Base-by-base conservation (phyloP, 352 stramenopile species). In the Pythium aristosporum region DNA sequence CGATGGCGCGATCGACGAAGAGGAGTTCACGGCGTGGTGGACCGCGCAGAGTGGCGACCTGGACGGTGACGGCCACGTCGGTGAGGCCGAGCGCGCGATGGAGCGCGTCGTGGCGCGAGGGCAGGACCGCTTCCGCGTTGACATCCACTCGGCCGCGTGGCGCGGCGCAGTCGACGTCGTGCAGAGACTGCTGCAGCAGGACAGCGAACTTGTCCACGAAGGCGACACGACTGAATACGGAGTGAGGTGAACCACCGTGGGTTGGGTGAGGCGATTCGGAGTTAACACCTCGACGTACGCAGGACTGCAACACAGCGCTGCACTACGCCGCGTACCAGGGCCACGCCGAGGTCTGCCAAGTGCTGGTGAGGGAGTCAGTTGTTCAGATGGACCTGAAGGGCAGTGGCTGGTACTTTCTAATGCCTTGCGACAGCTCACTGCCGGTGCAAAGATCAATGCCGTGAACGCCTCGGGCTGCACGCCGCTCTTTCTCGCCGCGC, bases 291-390 rank as follows among this genome's bases (percentile, higher is more conserved):
- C 25, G 2, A 25, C n/a, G 13, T 11, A 21, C 20, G 5, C 36
- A 91, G 82, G 74, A 80, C 25, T 41, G 64, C 28, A 92, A 92
- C 58, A 79, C 76, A 1, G 63, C 85, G 30, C 69, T 93, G n/a
- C 85, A 93, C 52, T 93, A 92, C 44, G 79, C 85, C 5, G 82
- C 82, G 18, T 92, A 93, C 60, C 77, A 88, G 65, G 82, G 82
- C 6, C 73, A 89, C 44, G 37, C 34, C 0, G 41, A 62, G 0
- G 55, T 87, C 34, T 90, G 82, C 61, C 13, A 65, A 2, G 48
- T 65, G 12, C 67, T 93, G 39, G 82, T 89, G 67, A 47, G 51
- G 12, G 25, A 15, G 0, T n/a, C 18, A 23, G 11, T 39, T 7
- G 34, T 13, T 39, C 34, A 10, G 8, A 13, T 39, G 34, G 34